A percentile compares a stretch with the other conserved stretches of the same genome.
phyloP scores from a whole-genome alignment of 805 yeast genomes.

The Barnettozyma californica region DNA sequence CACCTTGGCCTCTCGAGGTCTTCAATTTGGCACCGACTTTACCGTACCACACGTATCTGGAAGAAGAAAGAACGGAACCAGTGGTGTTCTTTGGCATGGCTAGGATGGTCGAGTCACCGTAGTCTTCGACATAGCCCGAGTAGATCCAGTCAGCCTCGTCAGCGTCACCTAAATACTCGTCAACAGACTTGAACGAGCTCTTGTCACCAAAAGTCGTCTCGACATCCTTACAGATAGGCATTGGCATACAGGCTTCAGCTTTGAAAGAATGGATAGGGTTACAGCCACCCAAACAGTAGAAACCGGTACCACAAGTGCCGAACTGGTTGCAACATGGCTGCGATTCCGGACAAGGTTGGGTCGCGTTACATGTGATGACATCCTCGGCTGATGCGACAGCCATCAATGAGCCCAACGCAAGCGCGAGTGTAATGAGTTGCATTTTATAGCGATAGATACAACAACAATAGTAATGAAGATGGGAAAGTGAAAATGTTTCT shows the following conservation, averaged over 20 bases:
- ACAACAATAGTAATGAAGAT: too few species aligned
- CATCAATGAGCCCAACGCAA: background rate
- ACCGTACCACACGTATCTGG: conserved; percentile 85
- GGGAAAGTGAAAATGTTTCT: too few species aligned
- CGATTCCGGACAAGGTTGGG: conserved; percentile 62
- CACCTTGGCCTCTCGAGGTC: conserved; percentile 75
- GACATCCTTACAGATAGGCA: conserved; percentile 63
- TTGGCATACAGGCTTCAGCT: conserved; percentile 73
- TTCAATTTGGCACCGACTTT: conserved; percentile 63
- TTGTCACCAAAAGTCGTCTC: conserved; percentile 36
- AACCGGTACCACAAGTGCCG: conserved; percentile 77
- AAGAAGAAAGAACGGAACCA: conserved; percentile 79
- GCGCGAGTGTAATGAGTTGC: background rate
- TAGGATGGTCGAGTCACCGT: conserved; percentile 52
- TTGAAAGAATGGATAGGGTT: conserved; percentile 45
- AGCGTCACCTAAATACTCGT: conserved; percentile 57
- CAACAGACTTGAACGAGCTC: conserved; percentile 22
- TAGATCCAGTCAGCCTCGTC: conserved; percentile 64
- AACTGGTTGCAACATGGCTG: conserved; percentile 83
- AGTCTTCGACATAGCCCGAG: conserved; percentile 48
- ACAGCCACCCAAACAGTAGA: conserved; percentile 82
- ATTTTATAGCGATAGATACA: too few species aligned
- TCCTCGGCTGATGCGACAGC: background rate
- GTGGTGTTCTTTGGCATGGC: conserved; percentile 74
- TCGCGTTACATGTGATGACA: conserved; percentile 42